These are phyloP conservation scores for Mrakia gelida DNA, from an alignment of 768 basidiomycete genomes.

Conservation along the genomic window DNA sequence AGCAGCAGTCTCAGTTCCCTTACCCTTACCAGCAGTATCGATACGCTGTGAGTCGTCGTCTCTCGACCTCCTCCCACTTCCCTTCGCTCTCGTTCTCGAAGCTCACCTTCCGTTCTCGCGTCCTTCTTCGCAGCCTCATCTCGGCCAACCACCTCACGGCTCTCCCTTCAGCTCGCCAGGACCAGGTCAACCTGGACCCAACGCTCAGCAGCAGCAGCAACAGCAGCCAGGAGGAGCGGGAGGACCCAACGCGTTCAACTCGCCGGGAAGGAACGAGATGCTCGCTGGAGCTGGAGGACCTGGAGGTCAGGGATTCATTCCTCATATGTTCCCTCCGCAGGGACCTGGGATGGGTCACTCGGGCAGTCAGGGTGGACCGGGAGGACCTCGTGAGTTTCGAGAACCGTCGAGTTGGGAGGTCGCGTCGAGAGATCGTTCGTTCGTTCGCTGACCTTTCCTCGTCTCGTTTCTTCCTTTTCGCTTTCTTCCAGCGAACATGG, in stretches of 20 bases:
- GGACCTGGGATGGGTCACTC: not conserved
- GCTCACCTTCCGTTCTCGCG: not conserved
- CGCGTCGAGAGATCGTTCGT: not conserved
- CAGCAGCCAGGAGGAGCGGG: slow-evolving; percentile 3
- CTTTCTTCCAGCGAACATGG: not conserved
- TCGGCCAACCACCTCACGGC: slow-evolving; percentile 2
- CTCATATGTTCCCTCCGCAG: not conserved
- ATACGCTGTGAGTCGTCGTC: not conserved
- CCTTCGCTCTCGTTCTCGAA: not conserved
- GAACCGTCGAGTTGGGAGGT: not conserved
- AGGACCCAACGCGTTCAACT: not conserved
- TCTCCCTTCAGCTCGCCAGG: not conserved
- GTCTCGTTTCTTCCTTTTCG: not conserved
- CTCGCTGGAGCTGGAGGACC: not conserved
- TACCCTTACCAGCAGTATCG: slow-evolving; percentile 22
- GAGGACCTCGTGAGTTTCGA: not conserved
- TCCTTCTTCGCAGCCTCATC: not conserved
- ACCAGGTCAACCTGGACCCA: not conserved
- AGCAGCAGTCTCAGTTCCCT: not conserved
- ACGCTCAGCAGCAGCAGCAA: not conserved
- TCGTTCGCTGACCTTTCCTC: slow-evolving; percentile 1
- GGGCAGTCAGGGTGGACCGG: not conserved
- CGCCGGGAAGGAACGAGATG: not conserved
- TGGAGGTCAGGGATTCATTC: not conserved
- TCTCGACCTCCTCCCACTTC: not conserved